phyloP scores from a whole-genome alignment of 2,329 filamentous ascomycete genomes.

The Aquanectria penicillioides region DNA sequence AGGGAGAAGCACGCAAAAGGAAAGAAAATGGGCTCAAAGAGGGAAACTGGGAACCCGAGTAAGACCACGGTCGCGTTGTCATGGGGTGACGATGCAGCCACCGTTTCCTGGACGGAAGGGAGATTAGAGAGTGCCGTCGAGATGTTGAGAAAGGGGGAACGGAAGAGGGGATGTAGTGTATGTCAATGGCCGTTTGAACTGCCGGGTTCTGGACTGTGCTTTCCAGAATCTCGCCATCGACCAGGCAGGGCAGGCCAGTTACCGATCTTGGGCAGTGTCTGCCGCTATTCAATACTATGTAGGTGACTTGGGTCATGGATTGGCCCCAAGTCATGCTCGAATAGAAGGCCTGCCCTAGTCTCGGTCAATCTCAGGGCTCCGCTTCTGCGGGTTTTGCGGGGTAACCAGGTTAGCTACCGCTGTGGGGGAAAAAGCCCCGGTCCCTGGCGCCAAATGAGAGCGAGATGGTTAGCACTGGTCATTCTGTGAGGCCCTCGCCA shows the following conservation, averaged over 20 bases:
- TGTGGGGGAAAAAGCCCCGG: slow-evolving; percentile 24
- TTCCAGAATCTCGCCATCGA: neutral
- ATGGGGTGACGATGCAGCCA: slow-evolving; percentile 25
- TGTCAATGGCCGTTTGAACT: no score
- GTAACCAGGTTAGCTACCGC: slow-evolving; percentile 16
- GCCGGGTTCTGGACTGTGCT: no score
- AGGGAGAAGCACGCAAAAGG: neutral
- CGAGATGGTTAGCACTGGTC: neutral
- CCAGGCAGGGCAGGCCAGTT: no score
- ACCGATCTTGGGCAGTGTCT: no score
- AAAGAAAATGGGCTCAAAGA: neutral
- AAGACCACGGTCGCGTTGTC: slow-evolving; percentile 15
- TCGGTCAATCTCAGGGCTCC: slow-evolving; percentile 19
- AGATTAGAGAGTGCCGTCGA: neutral
- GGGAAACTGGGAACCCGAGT: neutral
- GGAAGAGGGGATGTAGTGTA: neutral
- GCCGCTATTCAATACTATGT: no score
- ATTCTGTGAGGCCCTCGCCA: neutral
- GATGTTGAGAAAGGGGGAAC: neutral
- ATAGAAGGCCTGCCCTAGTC: slow-evolving; percentile 2
- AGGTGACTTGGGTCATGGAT: no score
- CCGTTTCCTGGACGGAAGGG: slow-evolving; percentile 20
- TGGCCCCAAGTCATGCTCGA: no score
- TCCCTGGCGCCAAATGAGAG: neutral
- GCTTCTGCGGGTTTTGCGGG: slow-evolving; percentile 11